A percentile compares a stretch with the other conserved stretches of the same genome.
Evolutionary conservation across 31 red algal species (phyloP).

Genomic region (Asparagopsis taxiformis): DNA sequence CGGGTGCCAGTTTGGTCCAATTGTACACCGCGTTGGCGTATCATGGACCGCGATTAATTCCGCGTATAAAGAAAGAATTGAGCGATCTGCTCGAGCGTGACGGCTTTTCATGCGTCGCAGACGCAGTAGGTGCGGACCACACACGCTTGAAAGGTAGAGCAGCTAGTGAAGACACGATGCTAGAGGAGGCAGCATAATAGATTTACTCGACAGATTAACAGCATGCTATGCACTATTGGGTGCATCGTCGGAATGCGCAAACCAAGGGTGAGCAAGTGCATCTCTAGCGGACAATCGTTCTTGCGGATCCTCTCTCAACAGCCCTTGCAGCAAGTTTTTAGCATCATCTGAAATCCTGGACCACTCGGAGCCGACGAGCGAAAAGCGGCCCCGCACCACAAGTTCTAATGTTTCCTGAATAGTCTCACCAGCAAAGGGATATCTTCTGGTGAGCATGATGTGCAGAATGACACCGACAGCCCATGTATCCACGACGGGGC

Average conservation of each 20-base stretch:
- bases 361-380: conserved; percentile 69
- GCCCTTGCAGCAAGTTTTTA: conserved; percentile 59
- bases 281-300: conserved; percentile 76
- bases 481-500: conserved; percentile 88
- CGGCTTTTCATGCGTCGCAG: conserved; percentile 68
- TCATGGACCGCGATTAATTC: conserved; percentile 71
- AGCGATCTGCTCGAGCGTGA: conserved; percentile 71
- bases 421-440: conserved; percentile 87
- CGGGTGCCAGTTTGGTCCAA: conserved; percentile 87
- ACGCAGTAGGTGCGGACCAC: conserved; percentile 91
- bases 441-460: conserved; percentile 86
- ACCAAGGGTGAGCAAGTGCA: conserved; percentile 82
- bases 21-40: conserved; percentile 91
- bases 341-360: conserved; percentile 76
- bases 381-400: conserved; percentile 74
- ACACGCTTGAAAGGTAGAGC: too few relatives aligned
- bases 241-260: conserved; percentile 19
- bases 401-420: conserved; percentile 87
- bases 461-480: conserved; percentile 86
- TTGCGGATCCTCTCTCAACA: conserved; percentile 63
- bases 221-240: too few relatives aligned
- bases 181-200: too few relatives aligned
- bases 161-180: too few relatives aligned
- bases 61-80: conserved; percentile 76
- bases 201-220: too few relatives aligned